Evolutionary conservation across 1,284 basidiomycete species (phyloP), one percentile per base, ranked within the genome.

Genomic region (Meripilus lineatus): DNA sequence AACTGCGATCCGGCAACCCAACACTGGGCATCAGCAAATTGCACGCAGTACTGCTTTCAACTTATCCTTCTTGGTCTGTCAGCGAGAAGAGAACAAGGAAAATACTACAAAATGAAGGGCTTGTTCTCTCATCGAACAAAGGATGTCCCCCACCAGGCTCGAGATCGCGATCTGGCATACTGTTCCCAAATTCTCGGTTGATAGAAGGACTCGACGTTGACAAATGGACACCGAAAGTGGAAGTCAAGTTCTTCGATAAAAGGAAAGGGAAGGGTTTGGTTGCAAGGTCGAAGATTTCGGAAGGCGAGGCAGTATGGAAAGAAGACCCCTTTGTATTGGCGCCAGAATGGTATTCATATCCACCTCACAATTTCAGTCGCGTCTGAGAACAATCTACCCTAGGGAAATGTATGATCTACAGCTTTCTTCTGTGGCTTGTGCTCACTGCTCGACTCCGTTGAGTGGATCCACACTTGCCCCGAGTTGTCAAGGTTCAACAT

Each of bases 261-360:
- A 67, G 72, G 48, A 91, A 86, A 57, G 91, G 91, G 7, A 93
- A 94, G 56, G 92, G 92, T 0, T 68, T 94, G 23, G 76, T 93
- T 1, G 87, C 89, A 1, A 77, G 66, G 21, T 74, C 79, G 42
- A 68, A 73, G 38, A 83, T 93, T 46, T 63, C 67, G 10, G 73
- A 80, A 53, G 89, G 85, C 0, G 87, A 93, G 50, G 67, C 79
- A 7, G 58, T 94, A 4, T 94, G 91, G 86, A 84, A 81, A 48
- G 91, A 94, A 59, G 82, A 86, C 56, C 83, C 82, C 0, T 87
- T 82, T 56, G 61, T 83, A 37, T 62, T 86, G 15, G 80, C 83
- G 17, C 79, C 85, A 13, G 82, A 86, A 65, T 84, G 81, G 84
- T 84, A 58, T 30, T 8, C 10, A 30, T 10, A n/a, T 10, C 28